phyloP scores from a whole-genome alignment of 2,329 filamentous ascomycete species.

The Calonectria fujianensis region DNA sequence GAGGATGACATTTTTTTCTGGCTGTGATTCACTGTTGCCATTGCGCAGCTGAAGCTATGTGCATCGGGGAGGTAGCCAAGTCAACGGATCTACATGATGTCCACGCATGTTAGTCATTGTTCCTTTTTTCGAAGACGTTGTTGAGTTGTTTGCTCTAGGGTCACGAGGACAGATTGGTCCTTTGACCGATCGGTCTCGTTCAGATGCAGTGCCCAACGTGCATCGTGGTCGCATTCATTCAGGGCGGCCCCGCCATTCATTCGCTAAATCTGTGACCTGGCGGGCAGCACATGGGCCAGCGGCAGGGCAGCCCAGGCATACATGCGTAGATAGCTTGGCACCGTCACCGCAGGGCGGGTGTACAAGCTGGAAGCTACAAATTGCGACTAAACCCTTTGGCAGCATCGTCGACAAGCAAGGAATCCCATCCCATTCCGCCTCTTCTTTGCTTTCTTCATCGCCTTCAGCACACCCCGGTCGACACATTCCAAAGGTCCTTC shows the following conservation, averaged over 20 bases:
- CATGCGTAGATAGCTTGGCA: neutral
- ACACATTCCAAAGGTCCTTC: neutral
- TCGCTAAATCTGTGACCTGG: neutral
- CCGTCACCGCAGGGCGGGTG: neutral
- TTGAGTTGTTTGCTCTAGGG: neutral
- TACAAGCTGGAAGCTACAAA: neutral
- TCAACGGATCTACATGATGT: neutral
- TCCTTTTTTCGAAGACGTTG: neutral
- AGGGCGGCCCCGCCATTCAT: neutral
- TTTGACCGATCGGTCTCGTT: neutral
- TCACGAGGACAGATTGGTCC: neutral
- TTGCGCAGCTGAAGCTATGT: neutral
- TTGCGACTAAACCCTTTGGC: neutral
- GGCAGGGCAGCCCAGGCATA: slow-evolving; percentile 8
- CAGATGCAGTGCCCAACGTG: neutral
- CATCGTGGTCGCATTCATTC: neutral
- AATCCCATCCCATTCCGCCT: neutral
- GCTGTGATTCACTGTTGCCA: neutral
- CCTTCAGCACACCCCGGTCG: neutral
- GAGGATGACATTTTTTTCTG: neutral
- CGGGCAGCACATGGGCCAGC: neutral
- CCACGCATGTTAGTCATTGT: neutral
- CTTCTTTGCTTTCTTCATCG: neutral
- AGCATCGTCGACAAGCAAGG: neutral
- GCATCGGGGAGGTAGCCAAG: neutral